Percentiles rank a stretch among this genome's conserved stretches.
These are phyloP conservation scores for Candida piceae DNA, from an alignment of 805 yeast genomes.

Conservation along the genomic window DNA sequence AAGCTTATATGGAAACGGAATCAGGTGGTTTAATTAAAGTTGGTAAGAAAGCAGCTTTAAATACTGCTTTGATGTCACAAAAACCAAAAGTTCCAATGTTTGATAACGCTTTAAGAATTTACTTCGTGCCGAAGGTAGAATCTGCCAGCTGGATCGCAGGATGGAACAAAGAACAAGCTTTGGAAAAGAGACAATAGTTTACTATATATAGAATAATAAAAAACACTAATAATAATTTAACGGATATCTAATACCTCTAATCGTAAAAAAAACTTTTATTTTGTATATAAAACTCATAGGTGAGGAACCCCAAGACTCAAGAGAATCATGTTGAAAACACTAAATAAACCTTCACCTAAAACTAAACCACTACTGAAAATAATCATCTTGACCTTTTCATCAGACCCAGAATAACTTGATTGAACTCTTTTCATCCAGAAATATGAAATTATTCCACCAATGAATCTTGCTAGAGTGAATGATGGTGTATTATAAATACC, in stretches of 20 bases:
- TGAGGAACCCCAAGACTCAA: constrained; percentile 67
- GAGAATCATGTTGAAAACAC: constrained; percentile 74
- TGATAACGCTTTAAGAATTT: constrained; percentile 66
- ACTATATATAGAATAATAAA: no score
- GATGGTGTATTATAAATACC: constrained; percentile 94
- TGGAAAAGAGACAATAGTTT: constrained; percentile 37
- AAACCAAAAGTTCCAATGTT: constrained; percentile 69
- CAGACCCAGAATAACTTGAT: constrained; percentile 18
- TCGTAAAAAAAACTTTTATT: not conserved
- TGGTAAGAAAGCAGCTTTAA: constrained; percentile 69
- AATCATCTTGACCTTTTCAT: constrained; percentile 66
- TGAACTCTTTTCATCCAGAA: constrained; percentile 43
- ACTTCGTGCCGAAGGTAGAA: constrained; percentile 71
- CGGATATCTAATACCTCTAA: no score
- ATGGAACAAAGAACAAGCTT: constrained; percentile 61
- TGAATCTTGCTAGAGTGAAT: constrained; percentile 86
- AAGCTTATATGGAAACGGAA: constrained; percentile 76
- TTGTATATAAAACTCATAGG: constrained; percentile 24
- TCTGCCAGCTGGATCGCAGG: constrained; percentile 57
- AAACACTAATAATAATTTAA: no score
- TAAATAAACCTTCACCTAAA: constrained; percentile 88
- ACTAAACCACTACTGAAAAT: constrained; percentile 90
- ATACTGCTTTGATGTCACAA: constrained; percentile 56
- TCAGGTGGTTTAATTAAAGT: constrained; percentile 82
- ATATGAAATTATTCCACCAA: constrained; percentile 75